Percentiles rank a stretch among this genome's conserved stretches.
These are phyloP conservation scores for Geoglossum glabrum DNA, from an alignment of 495 filamentous ascomycete genomes.

Conservation along the genomic window DNA sequence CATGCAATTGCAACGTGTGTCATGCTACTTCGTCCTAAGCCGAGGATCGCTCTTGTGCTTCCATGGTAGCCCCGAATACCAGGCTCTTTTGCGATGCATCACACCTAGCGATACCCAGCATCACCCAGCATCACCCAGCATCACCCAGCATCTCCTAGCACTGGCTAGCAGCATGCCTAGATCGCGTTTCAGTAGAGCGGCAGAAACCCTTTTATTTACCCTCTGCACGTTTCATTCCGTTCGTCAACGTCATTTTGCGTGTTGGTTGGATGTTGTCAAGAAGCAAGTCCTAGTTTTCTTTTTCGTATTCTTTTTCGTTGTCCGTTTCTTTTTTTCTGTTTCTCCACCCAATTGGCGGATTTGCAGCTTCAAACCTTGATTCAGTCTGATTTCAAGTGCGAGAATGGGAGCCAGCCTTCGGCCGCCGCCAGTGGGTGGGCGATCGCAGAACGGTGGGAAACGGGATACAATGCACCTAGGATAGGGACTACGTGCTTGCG, in stretches of 20 bases:
- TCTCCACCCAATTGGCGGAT: not conserved
- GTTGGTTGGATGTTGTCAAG: not conserved
- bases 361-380: not conserved
- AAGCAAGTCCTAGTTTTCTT: not conserved
- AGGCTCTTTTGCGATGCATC: not conserved
- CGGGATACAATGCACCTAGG: not conserved
- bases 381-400: not conserved
- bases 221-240: not conserved
- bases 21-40: not conserved
- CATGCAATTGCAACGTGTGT: not conserved
- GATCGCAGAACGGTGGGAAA: not conserved
- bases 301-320: not conserved
- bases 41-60: not conserved
- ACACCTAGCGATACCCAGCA: too few species aligned
- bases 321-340: not conserved
- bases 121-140: too few species aligned
- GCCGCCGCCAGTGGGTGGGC: not conserved
- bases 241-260: not conserved
- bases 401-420: not conserved
- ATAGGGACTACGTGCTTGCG: not conserved
- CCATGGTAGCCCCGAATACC: not conserved
- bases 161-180: not conserved
- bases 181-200: not conserved
- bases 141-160: too few species aligned
- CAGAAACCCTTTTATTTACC: not conserved